These are phyloP conservation scores for Vachellia collinsii DNA, from an alignment of 306 rosid genomes.

Conservation along the genomic window DNA sequence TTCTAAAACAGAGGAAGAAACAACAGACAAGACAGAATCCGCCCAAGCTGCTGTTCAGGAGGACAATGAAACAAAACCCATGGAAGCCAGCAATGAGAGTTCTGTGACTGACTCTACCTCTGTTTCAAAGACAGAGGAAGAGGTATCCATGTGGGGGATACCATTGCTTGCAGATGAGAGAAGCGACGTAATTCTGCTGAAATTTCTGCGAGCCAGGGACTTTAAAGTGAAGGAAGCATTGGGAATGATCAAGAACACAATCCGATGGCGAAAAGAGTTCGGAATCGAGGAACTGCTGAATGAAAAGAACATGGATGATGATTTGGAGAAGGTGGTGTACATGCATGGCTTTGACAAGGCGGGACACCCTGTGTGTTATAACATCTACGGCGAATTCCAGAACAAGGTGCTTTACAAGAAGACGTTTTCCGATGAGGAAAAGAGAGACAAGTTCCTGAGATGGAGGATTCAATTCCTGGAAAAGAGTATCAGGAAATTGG, in stretches of 20 bases:
- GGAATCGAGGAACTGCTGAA: conserved; percentile 55
- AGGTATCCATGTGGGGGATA: conserved; percentile 55
- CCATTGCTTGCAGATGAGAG: conserved; percentile 46
- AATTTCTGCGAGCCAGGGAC: conserved; percentile 72
- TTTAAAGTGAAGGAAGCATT: conserved; percentile 71
- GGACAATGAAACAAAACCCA: conserved; percentile 65
- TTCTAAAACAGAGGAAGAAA: conserved; percentile 23
- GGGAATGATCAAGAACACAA: conserved; percentile 68
- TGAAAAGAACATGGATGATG: conserved; percentile 43
- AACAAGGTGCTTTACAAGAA: conserved; percentile 64
- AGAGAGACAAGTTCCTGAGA: conserved; percentile 55
- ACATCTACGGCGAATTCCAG: conserved; percentile 61
- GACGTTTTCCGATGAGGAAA: conserved; percentile 63
- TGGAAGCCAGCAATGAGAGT: conserved; percentile 28
- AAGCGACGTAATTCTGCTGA: conserved; percentile 66
- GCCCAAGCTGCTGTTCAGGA: neutral
- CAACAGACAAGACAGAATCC: conserved; percentile 6
- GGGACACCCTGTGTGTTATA: conserved; percentile 83
- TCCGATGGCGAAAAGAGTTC: conserved; percentile 69
- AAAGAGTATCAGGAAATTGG: conserved; percentile 63
- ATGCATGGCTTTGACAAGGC: conserved; percentile 67
- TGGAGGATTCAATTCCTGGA: conserved; percentile 73
- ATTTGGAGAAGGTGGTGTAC: conserved; percentile 53
- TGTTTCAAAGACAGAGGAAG: conserved; percentile 27
- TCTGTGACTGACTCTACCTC: conserved; percentile 44